phyloP scores from a whole-genome alignment of 2,329 filamentous ascomycete genomes.

The Phialocephala subalpina region DNA sequence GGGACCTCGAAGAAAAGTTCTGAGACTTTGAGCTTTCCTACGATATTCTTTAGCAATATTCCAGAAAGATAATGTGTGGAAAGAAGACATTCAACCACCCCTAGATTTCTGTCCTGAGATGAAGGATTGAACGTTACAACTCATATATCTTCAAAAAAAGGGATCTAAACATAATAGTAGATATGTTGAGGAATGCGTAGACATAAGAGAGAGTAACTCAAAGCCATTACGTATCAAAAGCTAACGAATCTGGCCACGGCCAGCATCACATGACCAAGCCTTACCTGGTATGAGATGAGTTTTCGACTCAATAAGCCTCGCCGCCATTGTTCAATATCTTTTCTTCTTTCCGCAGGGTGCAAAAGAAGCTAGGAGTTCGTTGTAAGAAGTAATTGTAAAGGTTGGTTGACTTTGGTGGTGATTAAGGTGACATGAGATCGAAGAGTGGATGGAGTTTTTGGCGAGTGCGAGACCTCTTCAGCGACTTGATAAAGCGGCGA shows the following conservation, averaged over 20 bases:
- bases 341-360: background rate
- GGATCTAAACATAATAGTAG: no score
- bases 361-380: background rate
- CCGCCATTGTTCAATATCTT: conserved; percentile 33
- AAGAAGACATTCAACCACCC: background rate
- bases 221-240: no score
- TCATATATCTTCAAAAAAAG: no score
- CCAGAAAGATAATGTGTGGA: background rate
- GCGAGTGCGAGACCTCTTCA: background rate
- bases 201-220: no score
- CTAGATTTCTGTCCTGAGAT: no score
- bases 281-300: conserved; percentile 51
- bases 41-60: conserved; percentile 8
- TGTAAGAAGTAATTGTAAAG: background rate
- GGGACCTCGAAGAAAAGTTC: conserved; percentile 91
- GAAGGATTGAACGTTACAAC: no score
- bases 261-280: conserved; percentile 12
- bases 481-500: background rate
- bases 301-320: conserved; percentile 46
- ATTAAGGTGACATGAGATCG: background rate
- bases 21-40: conserved; percentile 79
- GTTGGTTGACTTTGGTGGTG: background rate
- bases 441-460: background rate
- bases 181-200: no score
- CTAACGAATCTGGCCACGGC: background rate